Base-by-base conservation (phyloP, 139 green algal species). In the Chlamydomonas sphaeroides region DNA sequence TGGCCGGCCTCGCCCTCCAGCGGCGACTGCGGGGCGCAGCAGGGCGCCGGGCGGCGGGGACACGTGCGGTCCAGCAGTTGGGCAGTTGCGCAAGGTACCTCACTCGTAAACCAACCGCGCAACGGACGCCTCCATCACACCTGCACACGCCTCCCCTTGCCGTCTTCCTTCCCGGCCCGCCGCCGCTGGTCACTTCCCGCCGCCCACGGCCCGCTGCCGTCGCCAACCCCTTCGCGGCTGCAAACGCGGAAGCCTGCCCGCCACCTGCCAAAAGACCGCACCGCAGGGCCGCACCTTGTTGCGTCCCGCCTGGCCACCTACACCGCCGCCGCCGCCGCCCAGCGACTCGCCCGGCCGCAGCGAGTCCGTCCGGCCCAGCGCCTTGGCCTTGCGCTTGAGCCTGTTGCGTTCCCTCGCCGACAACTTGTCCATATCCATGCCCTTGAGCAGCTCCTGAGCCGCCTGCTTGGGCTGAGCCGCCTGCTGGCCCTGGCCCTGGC, bases 311-410 rank as follows among this genome's bases (percentile, higher is more conserved):
- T 36, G 33, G 26, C 28, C 25, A 39, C 75, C 41, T 26, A 45
- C 69, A 65, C 41, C 32, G 23, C 72, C 78, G 67, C n/a, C 59
- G 45, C 78, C 53, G 21, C 45, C 61, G 41, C 38, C 35, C 65
- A 49, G 41, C 51, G 35, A 35, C 82, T 4, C 35, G 28, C 23
- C 69, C 45, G 69, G 45, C 33, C 72, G 41, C 73, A 70, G 32
- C 1, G 83, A 85, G 75, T 90, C 87, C 38, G 42, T 41, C 20
- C 83, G 62, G 25, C 63, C 71, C 63, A 93, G 76, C 32, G 83
- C 88, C 79, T 94, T 95, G 62, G 90, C 88, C 82, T 96, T 95
- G 65, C 96, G 93, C 91, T 98, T 98, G 33, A 97, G 88, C 59
- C 83, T 65, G 84, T 98, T 98, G 21, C 91, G 86, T 87, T 98